Evolutionary conservation across 1,284 basidiomycete genomes (phyloP).

Genomic region (Ustanciosporium gigantosporum): DNA sequence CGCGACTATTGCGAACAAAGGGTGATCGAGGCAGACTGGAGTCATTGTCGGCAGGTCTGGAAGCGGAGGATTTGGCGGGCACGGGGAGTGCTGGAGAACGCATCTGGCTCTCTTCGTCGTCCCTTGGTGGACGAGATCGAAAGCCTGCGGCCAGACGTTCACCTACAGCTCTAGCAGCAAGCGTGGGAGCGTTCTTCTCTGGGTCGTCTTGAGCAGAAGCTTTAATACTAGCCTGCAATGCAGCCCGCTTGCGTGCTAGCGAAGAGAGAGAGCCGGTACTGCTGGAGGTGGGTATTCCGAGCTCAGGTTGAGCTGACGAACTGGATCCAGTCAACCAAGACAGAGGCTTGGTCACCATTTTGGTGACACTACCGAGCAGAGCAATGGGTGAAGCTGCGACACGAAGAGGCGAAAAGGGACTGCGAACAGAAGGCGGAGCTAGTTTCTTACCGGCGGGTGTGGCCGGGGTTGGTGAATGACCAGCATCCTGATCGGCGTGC

Average conservation of each 20-base stretch:
- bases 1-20: constrained; percentile 1
- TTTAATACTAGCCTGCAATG: constrained; percentile 14
- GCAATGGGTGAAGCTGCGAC: constrained; percentile 35
- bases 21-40: not conserved
- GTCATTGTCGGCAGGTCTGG: too few species aligned
- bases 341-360: constrained; percentile 41
- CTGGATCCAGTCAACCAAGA: constrained; percentile 37
- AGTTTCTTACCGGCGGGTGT: constrained; percentile 19
- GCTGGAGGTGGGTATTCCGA: constrained; percentile 32
- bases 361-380: constrained; percentile 38
- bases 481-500: constrained; percentile 6
- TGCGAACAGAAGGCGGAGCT: constrained; percentile 8
- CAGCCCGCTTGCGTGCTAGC: constrained; percentile 25
- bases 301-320: constrained; percentile 14
- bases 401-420: constrained; percentile 31
- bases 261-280: constrained; percentile 39
- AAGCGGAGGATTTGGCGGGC: constrained; percentile 10
- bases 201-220: constrained; percentile 3
- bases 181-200: constrained; percentile 26
- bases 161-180: constrained; percentile 35
- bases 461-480: constrained; percentile 6
- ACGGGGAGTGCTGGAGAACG: constrained; percentile 11
- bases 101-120: constrained; percentile 33
- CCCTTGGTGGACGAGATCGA: constrained; percentile 16
- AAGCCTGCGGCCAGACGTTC: constrained; percentile 38